These are phyloP conservation scores for Geopyxis carbonaria DNA, from an alignment of 495 filamentous ascomycete species.

Conservation along the genomic window DNA sequence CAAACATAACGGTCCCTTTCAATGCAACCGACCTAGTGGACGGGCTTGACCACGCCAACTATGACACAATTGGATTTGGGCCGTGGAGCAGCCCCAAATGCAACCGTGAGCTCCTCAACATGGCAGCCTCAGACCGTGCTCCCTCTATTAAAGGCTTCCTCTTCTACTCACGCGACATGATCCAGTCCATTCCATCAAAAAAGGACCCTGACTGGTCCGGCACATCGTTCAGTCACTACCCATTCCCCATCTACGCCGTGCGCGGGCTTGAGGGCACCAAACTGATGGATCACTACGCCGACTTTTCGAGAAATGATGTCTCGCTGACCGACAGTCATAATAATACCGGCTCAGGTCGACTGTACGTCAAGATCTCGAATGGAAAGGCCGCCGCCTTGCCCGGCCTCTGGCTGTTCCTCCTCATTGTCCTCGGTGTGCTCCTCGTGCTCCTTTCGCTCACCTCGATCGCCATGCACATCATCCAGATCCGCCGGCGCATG, in stretches of 20 bases:
- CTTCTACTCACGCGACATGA: constrained; percentile 51
- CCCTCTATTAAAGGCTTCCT: constrained; percentile 43
- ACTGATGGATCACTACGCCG: constrained; percentile 53
- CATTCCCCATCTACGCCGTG: constrained; percentile 73
- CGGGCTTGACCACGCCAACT: constrained; percentile 51
- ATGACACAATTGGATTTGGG: constrained; percentile 47
- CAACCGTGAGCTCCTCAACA: constrained; percentile 46
- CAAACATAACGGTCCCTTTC: constrained; percentile 40
- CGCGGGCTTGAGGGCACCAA: constrained; percentile 43
- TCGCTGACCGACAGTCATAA: constrained; percentile 33
- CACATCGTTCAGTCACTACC: constrained; percentile 40
- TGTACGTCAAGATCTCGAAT: constrained; percentile 47
- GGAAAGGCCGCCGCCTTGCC: constrained; percentile 41
- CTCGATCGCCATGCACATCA: constrained; percentile 53
- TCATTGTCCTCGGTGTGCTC: constrained; percentile 63
- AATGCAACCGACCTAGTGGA: constrained; percentile 49
- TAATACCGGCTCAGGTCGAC: constrained; percentile 31
- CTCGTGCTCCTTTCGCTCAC: constrained; percentile 45
- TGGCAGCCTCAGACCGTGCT: constrained; percentile 36
- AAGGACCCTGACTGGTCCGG: constrained; percentile 43
- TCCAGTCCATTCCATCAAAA: constrained; percentile 40
- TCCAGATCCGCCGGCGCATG: constrained; percentile 49
- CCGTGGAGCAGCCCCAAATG: constrained; percentile 70
- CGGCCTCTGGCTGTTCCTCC: constrained; percentile 65
- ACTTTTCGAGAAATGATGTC: constrained; percentile 55